Percentiles rank a stretch among this genome's conserved stretches.
These are phyloP conservation scores for Ambrosia hybrid DNA, from an alignment of 140 eudicot genomes.

Conservation along the genomic window DNA sequence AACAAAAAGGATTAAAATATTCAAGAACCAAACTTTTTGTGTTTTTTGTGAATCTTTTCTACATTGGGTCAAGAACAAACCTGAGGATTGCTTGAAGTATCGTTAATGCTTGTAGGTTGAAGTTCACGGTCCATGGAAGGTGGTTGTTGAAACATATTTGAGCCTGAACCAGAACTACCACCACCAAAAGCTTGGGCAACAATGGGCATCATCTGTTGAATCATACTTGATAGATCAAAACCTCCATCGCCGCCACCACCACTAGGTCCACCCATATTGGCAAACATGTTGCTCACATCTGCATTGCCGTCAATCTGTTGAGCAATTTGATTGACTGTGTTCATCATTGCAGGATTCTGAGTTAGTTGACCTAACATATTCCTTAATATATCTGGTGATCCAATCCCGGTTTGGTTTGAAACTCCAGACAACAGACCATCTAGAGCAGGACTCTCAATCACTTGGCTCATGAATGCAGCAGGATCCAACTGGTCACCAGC, in stretches of 20 bases:
- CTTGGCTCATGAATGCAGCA: constrained; percentile 61
- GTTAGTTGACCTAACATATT: constrained; percentile 86
- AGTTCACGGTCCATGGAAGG: constrained; percentile 34
- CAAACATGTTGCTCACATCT: constrained; percentile 69
- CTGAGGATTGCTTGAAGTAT: constrained; percentile 41
- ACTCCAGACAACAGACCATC: constrained; percentile 82
- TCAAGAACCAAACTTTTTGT: constrained; percentile 5
- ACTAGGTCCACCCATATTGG: constrained; percentile 47
- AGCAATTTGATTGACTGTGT: constrained; percentile 78
- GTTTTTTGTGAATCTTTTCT: constrained; percentile 6
- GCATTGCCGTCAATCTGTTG: constrained; percentile 71
- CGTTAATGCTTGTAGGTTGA: constrained; percentile 34
- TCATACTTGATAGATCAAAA: constrained; percentile 76
- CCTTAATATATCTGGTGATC: constrained; percentile 75
- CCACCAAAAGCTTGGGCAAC: constrained; percentile 94
- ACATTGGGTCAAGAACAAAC: constrained; percentile 39
- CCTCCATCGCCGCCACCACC: constrained; percentile 45
- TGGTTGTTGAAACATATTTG: constrained; percentile 35
- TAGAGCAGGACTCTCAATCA: constrained; percentile 70
- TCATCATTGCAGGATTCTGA: constrained; percentile 88
- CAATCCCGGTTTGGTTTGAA: constrained; percentile 84
- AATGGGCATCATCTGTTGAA: constrained; percentile 98
- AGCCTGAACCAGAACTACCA: constrained; percentile 21
- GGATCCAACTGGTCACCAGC: constrained; percentile 52
- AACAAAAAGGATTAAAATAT: background rate